Evolutionary conservation across 169 alveolate species (phyloP).

Genomic region (Pseudocohnilembus persalinus): DNA sequence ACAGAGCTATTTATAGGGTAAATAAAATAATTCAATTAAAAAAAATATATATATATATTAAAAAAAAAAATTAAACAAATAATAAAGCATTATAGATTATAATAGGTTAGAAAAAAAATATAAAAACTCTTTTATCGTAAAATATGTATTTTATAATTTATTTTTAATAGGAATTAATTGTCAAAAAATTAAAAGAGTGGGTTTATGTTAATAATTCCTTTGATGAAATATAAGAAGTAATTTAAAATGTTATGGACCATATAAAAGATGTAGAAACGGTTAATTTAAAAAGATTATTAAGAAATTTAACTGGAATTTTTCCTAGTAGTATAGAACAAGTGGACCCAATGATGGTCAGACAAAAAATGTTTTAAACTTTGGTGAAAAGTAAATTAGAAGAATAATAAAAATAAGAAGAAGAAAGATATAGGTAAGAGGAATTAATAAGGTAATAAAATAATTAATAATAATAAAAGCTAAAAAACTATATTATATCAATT

Average conservation of each 20-base stretch:
- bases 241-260: conserved; percentile 21
- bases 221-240: conserved; percentile 26
- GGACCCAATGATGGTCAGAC: too few relatives aligned
- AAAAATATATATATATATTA: neutral
- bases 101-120: neutral
- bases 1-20: conserved; percentile 22
- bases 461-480: too few relatives aligned
- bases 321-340: conserved; percentile 14
- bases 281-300: conserved; percentile 8
- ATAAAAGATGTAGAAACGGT: conserved; percentile 16
- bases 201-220: conserved; percentile 14
- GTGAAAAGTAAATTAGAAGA: too few relatives aligned
- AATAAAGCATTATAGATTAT: neutral
- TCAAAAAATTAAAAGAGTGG: conserved; percentile 28
- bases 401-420: too few relatives aligned
- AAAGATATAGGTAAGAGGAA: too few relatives aligned
- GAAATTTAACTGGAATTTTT: conserved; percentile 17
- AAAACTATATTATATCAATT: too few relatives aligned
- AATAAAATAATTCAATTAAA: neutral
- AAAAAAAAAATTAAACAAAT: neutral
- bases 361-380: too few relatives aligned
- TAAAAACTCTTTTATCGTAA: neutral
- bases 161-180: conserved; percentile 20
- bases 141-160: too few relatives aligned
- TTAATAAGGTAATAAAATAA: too few relatives aligned